Percentiles rank a stretch among this genome's conserved stretches.
Evolutionary conservation across 495 filamentous ascomycete species (phyloP).

Genomic region (Aspergillus mulundensis): DNA sequence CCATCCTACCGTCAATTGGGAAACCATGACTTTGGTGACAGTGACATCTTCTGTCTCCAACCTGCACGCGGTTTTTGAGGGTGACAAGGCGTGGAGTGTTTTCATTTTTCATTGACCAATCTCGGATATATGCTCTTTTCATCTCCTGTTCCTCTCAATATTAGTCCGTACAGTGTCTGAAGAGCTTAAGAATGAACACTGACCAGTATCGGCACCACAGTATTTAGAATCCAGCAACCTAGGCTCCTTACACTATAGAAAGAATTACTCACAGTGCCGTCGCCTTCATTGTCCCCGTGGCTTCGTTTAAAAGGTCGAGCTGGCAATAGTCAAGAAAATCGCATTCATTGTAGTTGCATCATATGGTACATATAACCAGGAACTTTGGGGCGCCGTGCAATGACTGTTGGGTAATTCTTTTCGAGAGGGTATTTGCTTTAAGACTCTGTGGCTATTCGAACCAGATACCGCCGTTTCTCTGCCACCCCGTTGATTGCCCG

Average conservation of each 20-base stretch:
- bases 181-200: not conserved
- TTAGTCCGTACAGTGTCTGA: not conserved
- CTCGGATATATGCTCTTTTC: not conserved
- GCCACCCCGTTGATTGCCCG: not conserved
- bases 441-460: not conserved
- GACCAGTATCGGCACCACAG: not conserved
- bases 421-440: not conserved
- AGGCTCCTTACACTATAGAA: not conserved
- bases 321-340: not conserved
- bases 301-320: no score
- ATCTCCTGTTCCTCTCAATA: not conserved
- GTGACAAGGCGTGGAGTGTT: no score
- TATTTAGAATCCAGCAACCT: not conserved
- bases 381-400: not conserved
- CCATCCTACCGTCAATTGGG: not conserved
- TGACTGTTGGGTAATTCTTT: no score
- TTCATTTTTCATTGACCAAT: not conserved
- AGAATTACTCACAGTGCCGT: not conserved
- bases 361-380: slow-evolving; percentile 4
- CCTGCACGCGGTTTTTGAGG: no score
- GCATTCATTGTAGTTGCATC: not conserved
- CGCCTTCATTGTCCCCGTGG: not conserved
- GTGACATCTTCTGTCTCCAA: no score
- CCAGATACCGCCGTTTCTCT: not conserved
- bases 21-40: no score